phyloP scores from a whole-genome alignment of 1,284 basidiomycete species.

The Ustilago esculenta region DNA sequence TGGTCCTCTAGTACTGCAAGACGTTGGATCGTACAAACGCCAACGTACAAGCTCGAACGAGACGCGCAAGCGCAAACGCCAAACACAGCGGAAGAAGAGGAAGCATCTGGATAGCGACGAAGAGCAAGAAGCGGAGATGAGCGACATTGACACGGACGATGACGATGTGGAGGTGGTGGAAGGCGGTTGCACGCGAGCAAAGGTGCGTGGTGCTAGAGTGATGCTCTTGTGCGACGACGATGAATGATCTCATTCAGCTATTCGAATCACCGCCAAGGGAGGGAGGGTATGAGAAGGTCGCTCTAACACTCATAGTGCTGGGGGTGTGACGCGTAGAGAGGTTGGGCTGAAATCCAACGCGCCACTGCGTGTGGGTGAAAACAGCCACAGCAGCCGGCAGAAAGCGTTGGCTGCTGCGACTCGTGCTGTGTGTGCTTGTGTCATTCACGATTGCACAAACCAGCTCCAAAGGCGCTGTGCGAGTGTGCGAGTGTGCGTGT shows the following conservation, averaged over 20 bases:
- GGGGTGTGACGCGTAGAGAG: constrained; percentile 32
- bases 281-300: no score
- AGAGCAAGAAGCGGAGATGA: constrained; percentile 14
- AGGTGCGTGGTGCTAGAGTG: background rate
- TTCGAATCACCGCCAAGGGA: no score
- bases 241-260: no score
- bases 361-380: constrained; percentile 1
- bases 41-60: no score
- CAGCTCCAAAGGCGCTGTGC: no score
- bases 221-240: constrained; percentile 14
- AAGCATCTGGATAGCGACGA: constrained; percentile 12
- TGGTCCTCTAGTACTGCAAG: constrained; percentile 36
- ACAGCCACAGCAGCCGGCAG: no score
- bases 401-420: no score
- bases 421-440: no score
- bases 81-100: constrained; percentile 4
- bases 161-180: constrained; percentile 64
- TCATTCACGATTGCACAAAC: no score
- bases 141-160: constrained; percentile 4
- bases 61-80: background rate
- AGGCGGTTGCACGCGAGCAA: background rate
- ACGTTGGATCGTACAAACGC: constrained; percentile 26
- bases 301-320: no score
- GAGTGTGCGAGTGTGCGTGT: no score
- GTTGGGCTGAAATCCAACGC: constrained; percentile 1